Evolutionary conservation across 176 grass and related monocot genomes (phyloP), one percentile per base, ranked within the genome.

Genomic region (Oryza officinalis): DNA sequence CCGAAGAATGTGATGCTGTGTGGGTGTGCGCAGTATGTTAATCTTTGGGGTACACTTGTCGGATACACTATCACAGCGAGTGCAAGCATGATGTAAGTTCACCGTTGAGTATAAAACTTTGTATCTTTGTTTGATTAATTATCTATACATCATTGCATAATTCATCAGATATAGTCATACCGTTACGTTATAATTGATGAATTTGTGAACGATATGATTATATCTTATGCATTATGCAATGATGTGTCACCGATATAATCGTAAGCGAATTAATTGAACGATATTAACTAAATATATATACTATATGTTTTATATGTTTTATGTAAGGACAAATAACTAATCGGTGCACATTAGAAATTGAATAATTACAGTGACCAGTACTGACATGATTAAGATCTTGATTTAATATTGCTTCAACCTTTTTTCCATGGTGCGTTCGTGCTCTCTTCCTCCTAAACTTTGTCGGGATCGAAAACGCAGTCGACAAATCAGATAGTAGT

Each of bases 11-110:
- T 90, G 57, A n/a, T 99, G 59, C 88, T 96, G 2, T 99, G 96
- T 73, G 93, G 96, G 1, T 90, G 87, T 52, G 93, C 96, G 15
- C 96, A 99, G 78, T 96, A 99, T 67, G 89, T 99, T 3, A 99
- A 99, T 78, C 86, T 99, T 11, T 99, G 96, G 96, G 96, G 96
- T 3, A 99, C 96, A 22, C 86, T 99, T 4, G 96, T 99, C 40
- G 96, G 96, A 1, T 96, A 99, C 61, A 99, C 96, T 15, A 99
- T 99, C 59, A 99, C 96, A 0, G 93, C 96, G 0, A 99, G 96
- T 70, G 76, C 93, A 37, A 98, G 96, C 91, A 98, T 98, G 96
- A 92, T 98, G 96, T 97, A 77, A 84, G 91, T 59, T 1, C 13
- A 49, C 54, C 17, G 43, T 45, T 45, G 14, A 22, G 54, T 20